Percentiles rank a stretch among this genome's conserved stretches.
Evolutionary conservation across 192 early-diverging fungal species (phyloP).

Genomic region (Backusella tarrabulga): DNA sequence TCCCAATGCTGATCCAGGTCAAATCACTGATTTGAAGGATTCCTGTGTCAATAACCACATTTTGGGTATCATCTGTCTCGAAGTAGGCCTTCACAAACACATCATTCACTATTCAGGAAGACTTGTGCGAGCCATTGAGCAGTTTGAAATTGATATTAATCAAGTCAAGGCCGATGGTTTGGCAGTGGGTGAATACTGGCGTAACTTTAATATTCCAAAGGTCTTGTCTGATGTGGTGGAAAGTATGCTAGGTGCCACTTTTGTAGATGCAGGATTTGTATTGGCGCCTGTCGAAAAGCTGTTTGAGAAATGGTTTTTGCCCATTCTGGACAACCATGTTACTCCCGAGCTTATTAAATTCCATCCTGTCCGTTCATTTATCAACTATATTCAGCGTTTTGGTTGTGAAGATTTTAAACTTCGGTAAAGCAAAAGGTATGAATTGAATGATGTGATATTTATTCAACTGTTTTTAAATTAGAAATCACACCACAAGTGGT

Average conservation of each 20-base stretch:
- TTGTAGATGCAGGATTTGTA: conserved; percentile 78
- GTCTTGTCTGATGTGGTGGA: conserved; percentile 88
- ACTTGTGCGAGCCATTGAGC: conserved; percentile 55
- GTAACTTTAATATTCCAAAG: conserved; percentile 80
- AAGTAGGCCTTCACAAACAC: conserved; percentile 61
- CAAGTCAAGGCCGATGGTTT: conserved; percentile 29
- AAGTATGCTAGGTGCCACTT: conserved; percentile 82
- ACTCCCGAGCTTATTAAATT: conserved; percentile 40
- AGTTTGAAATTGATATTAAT: conserved; percentile 53
- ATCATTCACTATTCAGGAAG: conserved; percentile 63
- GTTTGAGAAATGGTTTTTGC: conserved; percentile 39
- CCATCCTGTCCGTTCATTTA: conserved; percentile 45
- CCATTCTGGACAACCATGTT: conserved; percentile 42
- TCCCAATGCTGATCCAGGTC: conserved; percentile 66
- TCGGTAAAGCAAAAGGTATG: conserved; percentile 25
- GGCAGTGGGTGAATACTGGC: conserved; percentile 71
- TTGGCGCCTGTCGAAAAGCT: conserved; percentile 43
- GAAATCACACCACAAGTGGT: conserved; percentile 31
- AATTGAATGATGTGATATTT: neutral
- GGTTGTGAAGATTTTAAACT: conserved; percentile 44
- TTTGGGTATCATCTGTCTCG: conserved; percentile 67
- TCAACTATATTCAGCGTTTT: conserved; percentile 33
- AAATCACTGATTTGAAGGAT: conserved; percentile 82
- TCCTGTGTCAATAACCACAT: conserved; percentile 86
- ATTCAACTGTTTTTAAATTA: conserved; percentile 9